phyloP scores from a whole-genome alignment of 2,329 filamentous ascomycete genomes.

The Botrytis hyacinthi region DNA sequence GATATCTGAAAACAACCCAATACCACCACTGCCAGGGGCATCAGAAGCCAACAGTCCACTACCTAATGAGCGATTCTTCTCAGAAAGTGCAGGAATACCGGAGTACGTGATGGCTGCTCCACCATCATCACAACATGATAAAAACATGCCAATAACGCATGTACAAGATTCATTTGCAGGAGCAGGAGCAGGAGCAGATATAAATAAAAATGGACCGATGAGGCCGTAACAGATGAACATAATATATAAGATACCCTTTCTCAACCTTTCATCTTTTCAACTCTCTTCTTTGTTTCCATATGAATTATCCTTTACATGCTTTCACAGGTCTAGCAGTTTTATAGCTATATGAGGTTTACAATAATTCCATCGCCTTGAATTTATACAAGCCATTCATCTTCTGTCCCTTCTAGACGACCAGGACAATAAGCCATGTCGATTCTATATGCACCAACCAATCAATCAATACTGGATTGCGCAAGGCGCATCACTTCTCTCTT shows the following conservation, averaged over 20 bases:
- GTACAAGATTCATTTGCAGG: not conserved
- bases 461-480: not conserved
- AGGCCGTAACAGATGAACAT: not conserved
- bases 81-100: not conserved
- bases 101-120: not conserved
- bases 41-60: not conserved
- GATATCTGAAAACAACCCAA: not conserved
- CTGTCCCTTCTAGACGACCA: not conserved
- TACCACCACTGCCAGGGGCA: no score
- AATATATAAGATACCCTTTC: conserved; percentile 2
- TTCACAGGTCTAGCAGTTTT: not conserved
- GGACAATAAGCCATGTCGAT: not conserved
- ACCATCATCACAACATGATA: not conserved
- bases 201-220: not conserved
- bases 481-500: not conserved
- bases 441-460: not conserved
- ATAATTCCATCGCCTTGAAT: not conserved
- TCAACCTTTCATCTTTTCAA: not conserved
- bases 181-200: not conserved
- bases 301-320: not conserved
- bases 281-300: not conserved
- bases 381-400: not conserved
- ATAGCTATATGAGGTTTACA: not conserved
- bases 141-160: not conserved
- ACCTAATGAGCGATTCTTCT: not conserved